Percentiles rank a stretch among this genome's conserved stretches.
These are phyloP conservation scores for Suillus decipiens DNA, from an alignment of 768 basidiomycete species.

Conservation along the genomic window DNA sequence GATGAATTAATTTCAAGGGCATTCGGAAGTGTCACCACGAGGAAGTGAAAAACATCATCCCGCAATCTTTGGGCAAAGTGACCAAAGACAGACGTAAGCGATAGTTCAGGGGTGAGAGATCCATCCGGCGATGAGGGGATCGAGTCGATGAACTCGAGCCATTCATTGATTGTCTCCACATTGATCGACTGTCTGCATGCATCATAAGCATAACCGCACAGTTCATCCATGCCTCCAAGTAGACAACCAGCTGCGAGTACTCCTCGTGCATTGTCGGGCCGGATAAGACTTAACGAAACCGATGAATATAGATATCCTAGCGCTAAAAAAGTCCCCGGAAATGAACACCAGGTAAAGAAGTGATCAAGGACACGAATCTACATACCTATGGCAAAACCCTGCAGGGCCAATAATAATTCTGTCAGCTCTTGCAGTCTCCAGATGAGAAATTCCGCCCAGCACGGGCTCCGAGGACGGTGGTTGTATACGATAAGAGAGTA, in stretches of 20 bases:
- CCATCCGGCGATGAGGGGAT: conserved; percentile 53
- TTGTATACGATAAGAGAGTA: conserved; percentile 18
- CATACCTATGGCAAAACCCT: conserved; percentile 79
- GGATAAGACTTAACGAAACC: conserved; percentile 65
- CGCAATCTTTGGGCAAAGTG: conserved; percentile 73
- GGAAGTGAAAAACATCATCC: conserved; percentile 78
- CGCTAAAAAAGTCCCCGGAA: conserved; percentile 42
- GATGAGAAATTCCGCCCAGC: conserved; percentile 20
- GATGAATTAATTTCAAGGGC: conserved; percentile 54
- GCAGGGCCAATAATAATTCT: conserved; percentile 23
- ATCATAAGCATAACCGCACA: conserved; percentile 78
- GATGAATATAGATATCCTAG: conserved; percentile 82
- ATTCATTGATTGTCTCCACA: conserved; percentile 70
- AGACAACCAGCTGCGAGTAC: conserved; percentile 85
- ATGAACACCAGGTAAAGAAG: conserved; percentile 21
- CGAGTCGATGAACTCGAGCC: conserved; percentile 76
- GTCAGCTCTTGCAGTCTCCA: conserved; percentile 9
- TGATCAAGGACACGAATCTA: conserved; percentile 10
- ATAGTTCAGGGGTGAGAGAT: conserved; percentile 42
- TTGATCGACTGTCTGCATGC: conserved; percentile 75
- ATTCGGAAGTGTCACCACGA: conserved; percentile 73
- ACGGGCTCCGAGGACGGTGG: conserved; percentile 24
- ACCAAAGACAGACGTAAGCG: conserved; percentile 66
- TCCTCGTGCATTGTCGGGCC: conserved; percentile 78
- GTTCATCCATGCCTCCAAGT: conserved; percentile 85